These are phyloP conservation scores for Phytopythium ostracodes DNA, from an alignment of 352 stramenopile genomes.

Conservation along the genomic window DNA sequence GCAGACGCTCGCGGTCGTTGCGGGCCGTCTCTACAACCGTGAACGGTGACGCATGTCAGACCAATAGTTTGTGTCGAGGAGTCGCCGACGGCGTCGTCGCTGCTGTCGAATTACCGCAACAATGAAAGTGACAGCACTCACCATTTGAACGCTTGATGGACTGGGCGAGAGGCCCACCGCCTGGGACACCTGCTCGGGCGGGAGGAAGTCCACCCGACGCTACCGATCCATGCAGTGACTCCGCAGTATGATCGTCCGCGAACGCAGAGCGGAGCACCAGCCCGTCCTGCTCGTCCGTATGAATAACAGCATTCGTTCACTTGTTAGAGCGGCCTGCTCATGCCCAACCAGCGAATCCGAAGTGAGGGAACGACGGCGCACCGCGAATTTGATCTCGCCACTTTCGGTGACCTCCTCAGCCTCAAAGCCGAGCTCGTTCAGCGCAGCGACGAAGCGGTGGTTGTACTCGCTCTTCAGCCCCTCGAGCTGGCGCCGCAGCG, in stretches of 20 bases:
- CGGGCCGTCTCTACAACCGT: constrained; percentile 36
- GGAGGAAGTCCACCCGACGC: not conserved
- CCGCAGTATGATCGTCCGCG: constrained; percentile 15
- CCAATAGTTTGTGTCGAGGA: not conserved
- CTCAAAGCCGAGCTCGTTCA: constrained; percentile 79
- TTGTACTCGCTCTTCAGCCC: constrained; percentile 73
- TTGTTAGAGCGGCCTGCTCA: not conserved
- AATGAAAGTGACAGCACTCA: not conserved
- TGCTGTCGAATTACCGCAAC: not conserved
- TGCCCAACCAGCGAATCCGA: not conserved
- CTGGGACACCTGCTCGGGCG: not conserved
- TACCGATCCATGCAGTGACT: not conserved
- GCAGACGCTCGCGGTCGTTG: constrained; percentile 61
- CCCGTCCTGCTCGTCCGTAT: constrained; percentile 38
- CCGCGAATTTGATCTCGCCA: constrained; percentile 80
- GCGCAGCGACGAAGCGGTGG: constrained; percentile 57
- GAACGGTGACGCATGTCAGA: not conserved
- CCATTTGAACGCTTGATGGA: constrained; percentile 18
- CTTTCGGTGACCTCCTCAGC: constrained; percentile 71
- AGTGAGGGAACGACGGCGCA: constrained; percentile 16
- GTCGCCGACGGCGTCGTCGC: not conserved
- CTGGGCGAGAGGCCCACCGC: constrained; percentile 12
- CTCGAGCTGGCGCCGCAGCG: constrained; percentile 61
- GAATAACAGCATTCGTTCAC: not conserved
- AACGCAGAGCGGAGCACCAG: constrained; percentile 66